Base-by-base conservation (phyloP, 768 basidiomycete genomes). In the Suillus sp. region DNA sequence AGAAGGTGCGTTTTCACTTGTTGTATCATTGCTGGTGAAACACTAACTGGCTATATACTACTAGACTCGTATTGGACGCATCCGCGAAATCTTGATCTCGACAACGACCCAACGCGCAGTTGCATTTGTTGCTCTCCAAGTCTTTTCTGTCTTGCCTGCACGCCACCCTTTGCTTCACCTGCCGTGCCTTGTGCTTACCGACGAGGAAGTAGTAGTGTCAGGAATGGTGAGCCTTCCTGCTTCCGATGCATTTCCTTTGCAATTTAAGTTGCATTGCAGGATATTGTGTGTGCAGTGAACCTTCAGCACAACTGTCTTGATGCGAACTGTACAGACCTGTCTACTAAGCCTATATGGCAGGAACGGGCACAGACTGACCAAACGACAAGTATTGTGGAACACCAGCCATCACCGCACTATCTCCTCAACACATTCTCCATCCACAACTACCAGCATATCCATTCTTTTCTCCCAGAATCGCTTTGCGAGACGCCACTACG, bases 351-450 rank as follows among this genome's bases (percentile, higher is more conserved):
- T 22, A 18, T 61, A 18, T 30, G 51, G 30, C 66, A 69, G 47
- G 68, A 69, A 53, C 57, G 62, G n/a, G 55, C 58, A 13, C 34
- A 27, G 34, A 66, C 67, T 4, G 43, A 25, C 3, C 30, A 40
- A 55, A 66, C 60, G 13, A 50, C 54, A 13, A 37, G 56, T 4
- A 27, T 64, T 5, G 40, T 66, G 18, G 9, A 20, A 7, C 69
- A 70, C 45, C 32, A 61, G 3, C 43, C 50, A n/a, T 62, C 63
- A 10, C 4, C 8, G 3, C 61, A 62, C 11, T 70, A 65, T 43
- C 37, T 69, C 30, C 57, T 69, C 30, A 70, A 70, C 61, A 65
- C 47, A 4, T 37, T 63, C 34, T 64, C 66, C 4, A 62, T 70
- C 22, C 70, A 69, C 43, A 70, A 70, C 32, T 67, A 69, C 38